Conservation (phyloP, 129 eudicot species). For the Helianthus tuberosus region DNA sequence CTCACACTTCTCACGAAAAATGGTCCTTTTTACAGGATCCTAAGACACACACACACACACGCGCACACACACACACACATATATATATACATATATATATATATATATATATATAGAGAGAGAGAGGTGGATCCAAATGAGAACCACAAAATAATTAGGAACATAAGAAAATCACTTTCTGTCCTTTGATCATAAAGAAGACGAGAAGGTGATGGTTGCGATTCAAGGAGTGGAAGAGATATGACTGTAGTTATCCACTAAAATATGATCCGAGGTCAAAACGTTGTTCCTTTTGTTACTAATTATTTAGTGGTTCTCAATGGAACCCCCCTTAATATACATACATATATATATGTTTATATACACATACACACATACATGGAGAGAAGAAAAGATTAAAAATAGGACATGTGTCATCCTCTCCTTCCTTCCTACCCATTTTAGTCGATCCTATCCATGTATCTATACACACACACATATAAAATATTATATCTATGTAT, state of each 20-base stretch:
- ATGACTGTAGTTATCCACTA: neutral
- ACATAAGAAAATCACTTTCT: neutral
- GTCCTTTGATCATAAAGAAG: constrained; percentile 1
- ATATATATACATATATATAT: neutral
- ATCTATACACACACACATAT: no score
- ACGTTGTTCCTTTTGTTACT: neutral
- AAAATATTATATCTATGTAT: no score
- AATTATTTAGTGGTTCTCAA: neutral
- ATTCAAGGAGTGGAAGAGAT: neutral
- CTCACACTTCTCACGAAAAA: no score
- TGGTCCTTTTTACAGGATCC: no score
- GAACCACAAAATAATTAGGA: neutral
- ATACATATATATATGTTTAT: no score
- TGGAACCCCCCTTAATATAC: neutral
- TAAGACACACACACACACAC: no score
- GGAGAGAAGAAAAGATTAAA: no score
- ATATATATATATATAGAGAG: neutral
- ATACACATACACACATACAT: no score
- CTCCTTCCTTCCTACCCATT: no score
- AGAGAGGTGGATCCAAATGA: neutral
- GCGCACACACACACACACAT: neutral
- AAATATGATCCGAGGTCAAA: neutral
- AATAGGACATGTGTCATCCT: no score
- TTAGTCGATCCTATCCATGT: no score
- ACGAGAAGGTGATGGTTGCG: neutral